phyloP scores from a whole-genome alignment of 2,329 filamentous ascomycete genomes.

The Phyllosticta ampelicida region DNA sequence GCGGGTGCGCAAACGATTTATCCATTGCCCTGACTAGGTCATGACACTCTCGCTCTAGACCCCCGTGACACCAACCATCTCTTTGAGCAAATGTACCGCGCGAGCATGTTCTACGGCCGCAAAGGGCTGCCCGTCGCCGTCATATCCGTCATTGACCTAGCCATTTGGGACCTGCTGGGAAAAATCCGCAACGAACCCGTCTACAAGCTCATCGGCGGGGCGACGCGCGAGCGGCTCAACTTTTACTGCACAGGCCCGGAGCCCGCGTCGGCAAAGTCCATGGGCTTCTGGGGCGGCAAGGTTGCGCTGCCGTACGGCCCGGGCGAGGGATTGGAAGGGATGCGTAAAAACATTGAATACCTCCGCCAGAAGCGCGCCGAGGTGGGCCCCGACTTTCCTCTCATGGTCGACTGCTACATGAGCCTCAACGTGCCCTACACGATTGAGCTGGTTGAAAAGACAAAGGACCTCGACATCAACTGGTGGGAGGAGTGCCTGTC shows the following conservation, averaged over 20 bases:
- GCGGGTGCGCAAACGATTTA: conserved; percentile 44
- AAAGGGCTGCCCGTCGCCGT: conserved; percentile 84
- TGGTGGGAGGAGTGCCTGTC: conserved; percentile 96
- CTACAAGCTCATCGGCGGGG: conserved; percentile 86
- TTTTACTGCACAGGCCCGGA: conserved; percentile 95
- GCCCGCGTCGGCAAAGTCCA: conserved; percentile 64
- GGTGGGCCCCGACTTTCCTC: conserved; percentile 80
- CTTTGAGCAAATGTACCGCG: conserved; percentile 95
- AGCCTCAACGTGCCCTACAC: conserved; percentile 86
- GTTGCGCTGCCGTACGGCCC: conserved; percentile 83
- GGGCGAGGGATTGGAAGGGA: conserved; percentile 69
- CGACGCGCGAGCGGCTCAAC: conserved; percentile 70
- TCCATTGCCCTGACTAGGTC: no score
- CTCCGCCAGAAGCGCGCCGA: conserved; percentile 72
- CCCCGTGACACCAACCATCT: conserved; percentile 83
- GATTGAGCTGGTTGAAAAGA: conserved; percentile 78
- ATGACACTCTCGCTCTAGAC: no score
- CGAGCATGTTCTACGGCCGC: conserved; percentile 91
- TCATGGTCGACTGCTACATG: conserved; percentile 98
- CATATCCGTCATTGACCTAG: conserved; percentile 89
- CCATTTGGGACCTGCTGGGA: conserved; percentile 83
- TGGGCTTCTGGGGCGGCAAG: conserved; percentile 88
- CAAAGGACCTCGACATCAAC: conserved; percentile 76
- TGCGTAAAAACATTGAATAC: conserved; percentile 85
- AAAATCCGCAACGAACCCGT: conserved; percentile 89